Evolutionary conservation across 208 protist species (phyloP).

Genomic region (Angomonas deanei): DNA sequence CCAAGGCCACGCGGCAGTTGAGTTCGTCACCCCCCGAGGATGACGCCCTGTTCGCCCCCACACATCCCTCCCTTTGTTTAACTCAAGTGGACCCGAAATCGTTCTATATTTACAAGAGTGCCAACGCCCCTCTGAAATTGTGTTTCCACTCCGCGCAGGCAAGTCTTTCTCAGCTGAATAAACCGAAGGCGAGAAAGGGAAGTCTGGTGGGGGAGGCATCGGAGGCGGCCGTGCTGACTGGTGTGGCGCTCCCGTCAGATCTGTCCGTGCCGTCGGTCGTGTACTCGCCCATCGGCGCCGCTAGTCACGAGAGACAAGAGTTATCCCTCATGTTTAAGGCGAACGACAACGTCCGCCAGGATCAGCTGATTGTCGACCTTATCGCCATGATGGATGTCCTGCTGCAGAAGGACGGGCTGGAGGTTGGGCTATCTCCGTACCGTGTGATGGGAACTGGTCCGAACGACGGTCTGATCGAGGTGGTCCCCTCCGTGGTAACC

Average conservation of each 20-base stretch:
- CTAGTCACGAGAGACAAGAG: neutral
- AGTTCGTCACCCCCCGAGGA: neutral
- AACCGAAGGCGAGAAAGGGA: neutral
- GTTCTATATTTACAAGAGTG: conserved; percentile 82
- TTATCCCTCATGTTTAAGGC: conserved; percentile 89
- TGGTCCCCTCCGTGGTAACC: conserved; percentile 80
- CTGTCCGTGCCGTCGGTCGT: neutral
- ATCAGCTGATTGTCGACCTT: conserved; percentile 95
- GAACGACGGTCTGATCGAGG: conserved; percentile 75
- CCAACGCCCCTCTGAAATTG: conserved; percentile 69
- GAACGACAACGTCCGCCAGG: conserved; percentile 96
- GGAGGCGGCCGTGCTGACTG: neutral
- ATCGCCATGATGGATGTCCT: conserved; percentile 89
- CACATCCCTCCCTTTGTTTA: conserved; percentile 48
- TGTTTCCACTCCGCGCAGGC: conserved; percentile 12
- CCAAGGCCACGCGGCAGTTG: too few species aligned
- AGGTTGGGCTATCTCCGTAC: conserved; percentile 93
- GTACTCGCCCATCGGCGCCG: neutral
- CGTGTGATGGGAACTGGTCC: conserved; percentile 81
- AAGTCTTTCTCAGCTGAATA: conserved; percentile 1
- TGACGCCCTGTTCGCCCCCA: conserved; percentile 47
- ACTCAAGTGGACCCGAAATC: conserved; percentile 27
- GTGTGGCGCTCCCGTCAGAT: neutral
- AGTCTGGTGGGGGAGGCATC: neutral
- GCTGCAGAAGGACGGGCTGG: conserved; percentile 90